These are phyloP conservation scores for Cladosporium sp. DNA, from an alignment of 2,329 filamentous ascomycete genomes.

Conservation along the genomic window DNA sequence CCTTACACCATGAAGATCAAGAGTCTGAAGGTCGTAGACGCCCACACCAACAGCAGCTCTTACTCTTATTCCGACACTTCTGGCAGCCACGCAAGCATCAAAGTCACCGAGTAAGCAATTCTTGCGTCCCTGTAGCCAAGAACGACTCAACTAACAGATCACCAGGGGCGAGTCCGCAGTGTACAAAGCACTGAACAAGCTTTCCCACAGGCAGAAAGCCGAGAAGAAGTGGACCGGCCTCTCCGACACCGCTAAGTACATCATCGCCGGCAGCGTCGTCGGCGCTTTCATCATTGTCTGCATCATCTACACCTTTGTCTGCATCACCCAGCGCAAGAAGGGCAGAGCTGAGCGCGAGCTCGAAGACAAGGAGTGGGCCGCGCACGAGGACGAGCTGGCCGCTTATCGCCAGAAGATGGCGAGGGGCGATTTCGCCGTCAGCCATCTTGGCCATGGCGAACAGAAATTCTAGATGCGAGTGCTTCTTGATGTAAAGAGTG, in stretches of 20 bases:
- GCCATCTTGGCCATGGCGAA: conserved; percentile 16
- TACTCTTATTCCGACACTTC: conserved; percentile 44
- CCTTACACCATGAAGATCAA: conserved; percentile 41
- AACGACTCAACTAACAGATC: conserved; percentile 4
- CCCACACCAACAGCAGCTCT: conserved; percentile 36
- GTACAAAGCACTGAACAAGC: conserved; percentile 39
- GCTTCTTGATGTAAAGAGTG: background rate
- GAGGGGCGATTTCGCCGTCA: conserved; percentile 30
- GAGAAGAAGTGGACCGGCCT: conserved; percentile 46
- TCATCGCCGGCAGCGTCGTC: conserved; percentile 48
- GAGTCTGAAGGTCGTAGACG: conserved; percentile 37
- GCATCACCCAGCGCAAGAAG: conserved; percentile 50
- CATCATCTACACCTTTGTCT: conserved; percentile 44
- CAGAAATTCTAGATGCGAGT: conserved; percentile 9
- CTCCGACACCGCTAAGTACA: conserved; percentile 49
- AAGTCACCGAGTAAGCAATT: conserved; percentile 43
- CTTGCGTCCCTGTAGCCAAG: background rate
- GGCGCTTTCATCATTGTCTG: conserved; percentile 41
- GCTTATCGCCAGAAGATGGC: conserved; percentile 34
- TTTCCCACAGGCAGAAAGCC: conserved; percentile 45
- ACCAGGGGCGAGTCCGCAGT: conserved; percentile 31
- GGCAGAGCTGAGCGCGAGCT: conserved; percentile 51
- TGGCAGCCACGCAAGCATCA: conserved; percentile 48
- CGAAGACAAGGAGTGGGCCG: conserved; percentile 50
- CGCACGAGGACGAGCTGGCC: conserved; percentile 39